Conservation (phyloP, 371 early-diverging fungal species). For the Rhizopus microsporus region DNA sequence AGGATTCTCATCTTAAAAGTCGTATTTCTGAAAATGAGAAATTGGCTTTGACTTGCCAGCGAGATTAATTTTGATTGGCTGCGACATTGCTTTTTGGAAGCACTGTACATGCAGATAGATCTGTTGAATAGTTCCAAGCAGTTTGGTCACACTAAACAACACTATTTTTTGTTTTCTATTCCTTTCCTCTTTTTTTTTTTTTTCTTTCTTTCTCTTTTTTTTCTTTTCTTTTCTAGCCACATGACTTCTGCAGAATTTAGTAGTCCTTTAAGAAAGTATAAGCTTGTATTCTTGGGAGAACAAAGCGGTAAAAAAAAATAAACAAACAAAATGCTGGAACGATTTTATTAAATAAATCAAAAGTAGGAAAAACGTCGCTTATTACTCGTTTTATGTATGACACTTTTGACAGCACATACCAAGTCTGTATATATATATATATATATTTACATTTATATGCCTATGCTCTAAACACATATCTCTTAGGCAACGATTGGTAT, state of each 20-base stretch:
- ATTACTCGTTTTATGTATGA: constrained; percentile 98
- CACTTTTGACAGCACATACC: constrained; percentile 95
- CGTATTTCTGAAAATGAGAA: no score
- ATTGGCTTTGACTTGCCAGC: no score
- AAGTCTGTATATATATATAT: constrained; percentile 42
- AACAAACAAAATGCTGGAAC: not conserved
- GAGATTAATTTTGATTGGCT: no score
- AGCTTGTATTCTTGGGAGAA: constrained; percentile 91
- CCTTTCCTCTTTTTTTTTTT: not conserved
- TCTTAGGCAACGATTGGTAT: constrained; percentile 98
- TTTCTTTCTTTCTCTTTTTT: constrained; percentile 4
- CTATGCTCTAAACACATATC: not conserved
- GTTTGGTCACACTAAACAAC: no score
- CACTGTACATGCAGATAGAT: not conserved
- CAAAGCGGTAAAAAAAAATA: constrained; percentile 78
- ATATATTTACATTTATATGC: not conserved
- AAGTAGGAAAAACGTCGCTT: constrained; percentile 97
- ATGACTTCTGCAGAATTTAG: constrained; percentile 28
- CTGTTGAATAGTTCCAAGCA: not conserved
- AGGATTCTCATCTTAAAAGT: no score
- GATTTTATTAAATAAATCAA: not conserved
- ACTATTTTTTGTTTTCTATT: not conserved
- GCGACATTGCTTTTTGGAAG: no score
- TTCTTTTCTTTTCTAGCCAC: not conserved
- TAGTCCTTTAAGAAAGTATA: constrained; percentile 81